phyloP scores from a whole-genome alignment of 768 basidiomycete genomes.

The Boletus reticulatus region DNA sequence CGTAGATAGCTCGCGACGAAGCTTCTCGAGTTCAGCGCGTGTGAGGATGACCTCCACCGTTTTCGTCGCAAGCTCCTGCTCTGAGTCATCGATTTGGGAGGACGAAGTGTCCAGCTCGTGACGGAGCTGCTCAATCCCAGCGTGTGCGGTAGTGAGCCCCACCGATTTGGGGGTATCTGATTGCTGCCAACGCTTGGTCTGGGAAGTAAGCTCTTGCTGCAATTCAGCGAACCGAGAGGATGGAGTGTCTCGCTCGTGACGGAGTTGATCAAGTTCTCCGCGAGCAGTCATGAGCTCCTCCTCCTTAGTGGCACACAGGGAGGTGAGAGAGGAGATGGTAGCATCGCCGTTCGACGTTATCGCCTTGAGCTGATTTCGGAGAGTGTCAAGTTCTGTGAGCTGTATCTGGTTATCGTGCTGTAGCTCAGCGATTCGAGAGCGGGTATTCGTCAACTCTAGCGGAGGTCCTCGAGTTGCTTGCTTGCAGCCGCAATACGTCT shows the following conservation, averaged over 20 bases:
- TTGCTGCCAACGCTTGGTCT: no score
- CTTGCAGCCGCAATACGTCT: neutral
- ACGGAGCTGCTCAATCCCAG: slow-evolving; percentile 1
- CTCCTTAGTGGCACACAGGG: neutral
- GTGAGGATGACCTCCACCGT: no score
- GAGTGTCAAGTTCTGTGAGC: neutral
- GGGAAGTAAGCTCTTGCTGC: neutral
- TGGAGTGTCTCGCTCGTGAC: neutral
- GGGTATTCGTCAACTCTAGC: neutral
- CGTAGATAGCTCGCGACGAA: no score
- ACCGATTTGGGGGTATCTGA: no score
- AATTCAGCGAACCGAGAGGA: neutral
- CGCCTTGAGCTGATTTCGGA: neutral
- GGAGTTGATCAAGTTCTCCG: neutral
- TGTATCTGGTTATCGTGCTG: neutral
- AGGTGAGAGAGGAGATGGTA: neutral
- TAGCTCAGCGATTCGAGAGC: neutral
- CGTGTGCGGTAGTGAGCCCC: neutral
- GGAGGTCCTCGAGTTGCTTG: neutral
- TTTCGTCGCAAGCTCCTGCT: neutral
- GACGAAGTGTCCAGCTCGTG: neutral
- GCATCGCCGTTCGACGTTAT: neutral
- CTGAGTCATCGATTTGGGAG: neutral
- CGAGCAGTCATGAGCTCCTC: neutral
- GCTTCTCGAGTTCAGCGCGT: no score